Conservation (phyloP, 495 filamentous ascomycete genomes). For the Saxispiralis lemnorum region DNA sequence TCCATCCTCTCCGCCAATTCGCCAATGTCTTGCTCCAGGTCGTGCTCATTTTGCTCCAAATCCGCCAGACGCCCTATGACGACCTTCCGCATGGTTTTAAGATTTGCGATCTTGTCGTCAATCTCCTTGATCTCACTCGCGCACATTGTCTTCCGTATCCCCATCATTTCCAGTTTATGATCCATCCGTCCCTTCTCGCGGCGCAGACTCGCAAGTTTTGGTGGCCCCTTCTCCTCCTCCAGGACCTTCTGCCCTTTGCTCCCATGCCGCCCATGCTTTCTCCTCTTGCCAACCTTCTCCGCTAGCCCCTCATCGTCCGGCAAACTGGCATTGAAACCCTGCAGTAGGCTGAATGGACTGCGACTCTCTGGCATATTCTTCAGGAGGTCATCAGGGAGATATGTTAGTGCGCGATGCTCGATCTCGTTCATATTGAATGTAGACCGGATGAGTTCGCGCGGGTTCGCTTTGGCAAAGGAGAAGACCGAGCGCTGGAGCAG, state of each 20-base stretch:
- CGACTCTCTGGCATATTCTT: conserved; percentile 67
- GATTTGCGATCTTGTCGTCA: conserved; percentile 87
- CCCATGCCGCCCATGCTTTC: conserved; percentile 43
- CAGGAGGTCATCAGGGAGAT: conserved; percentile 79
- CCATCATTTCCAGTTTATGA: conserved; percentile 77
- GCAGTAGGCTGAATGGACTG: conserved; percentile 79
- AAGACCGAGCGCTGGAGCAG: conserved; percentile 76
- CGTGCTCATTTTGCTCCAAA: conserved; percentile 84
- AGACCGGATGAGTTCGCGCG: conserved; percentile 81
- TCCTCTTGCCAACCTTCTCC: conserved; percentile 35
- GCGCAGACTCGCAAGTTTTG: conserved; percentile 49
- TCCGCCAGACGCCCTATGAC: conserved; percentile 74
- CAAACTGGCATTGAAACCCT: conserved; percentile 84
- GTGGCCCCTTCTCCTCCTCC: conserved; percentile 38
- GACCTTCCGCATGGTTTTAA: conserved; percentile 85
- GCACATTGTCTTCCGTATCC: conserved; percentile 91
- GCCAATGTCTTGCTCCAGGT: conserved; percentile 70
- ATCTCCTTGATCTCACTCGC: conserved; percentile 91
- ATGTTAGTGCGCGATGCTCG: conserved; percentile 78
- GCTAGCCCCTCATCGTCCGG: conserved; percentile 43
- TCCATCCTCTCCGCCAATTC: conserved; percentile 76
- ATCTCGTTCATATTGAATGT: conserved; percentile 85
- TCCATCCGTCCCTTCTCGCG: conserved; percentile 59
- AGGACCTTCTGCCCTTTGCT: conserved; percentile 60
- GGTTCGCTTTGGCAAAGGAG: conserved; percentile 68